Evolutionary conservation across 352 stramenopile genomes (phyloP).

Genomic region (Globisporangium abappressorium): DNA sequence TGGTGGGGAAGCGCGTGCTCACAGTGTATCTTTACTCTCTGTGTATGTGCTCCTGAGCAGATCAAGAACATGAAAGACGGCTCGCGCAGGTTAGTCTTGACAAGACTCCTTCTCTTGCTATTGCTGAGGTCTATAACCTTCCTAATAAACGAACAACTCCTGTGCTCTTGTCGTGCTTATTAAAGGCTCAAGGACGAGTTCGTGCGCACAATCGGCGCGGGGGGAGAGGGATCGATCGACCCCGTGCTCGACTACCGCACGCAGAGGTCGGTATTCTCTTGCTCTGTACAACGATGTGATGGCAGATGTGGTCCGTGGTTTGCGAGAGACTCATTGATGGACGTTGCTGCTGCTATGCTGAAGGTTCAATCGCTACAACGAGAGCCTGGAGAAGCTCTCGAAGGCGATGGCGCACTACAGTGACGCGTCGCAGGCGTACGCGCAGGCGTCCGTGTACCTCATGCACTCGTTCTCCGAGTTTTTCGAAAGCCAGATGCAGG

Average conservation of each 20-base stretch:
- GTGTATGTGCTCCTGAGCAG: slow-evolving; percentile 14
- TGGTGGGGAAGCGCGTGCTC: slow-evolving; percentile 10
- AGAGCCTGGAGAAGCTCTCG: slow-evolving; percentile 52
- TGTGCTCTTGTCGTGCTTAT: not conserved
- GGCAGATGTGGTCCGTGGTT: too few species aligned
- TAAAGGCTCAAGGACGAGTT: slow-evolving; percentile 71
- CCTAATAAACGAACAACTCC: not conserved
- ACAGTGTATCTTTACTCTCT: not conserved
- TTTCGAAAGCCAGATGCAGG: slow-evolving; percentile 55
- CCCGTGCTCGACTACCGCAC: slow-evolving; percentile 64
- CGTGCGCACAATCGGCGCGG: slow-evolving; percentile 50
- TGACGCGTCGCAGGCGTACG: slow-evolving; percentile 39
- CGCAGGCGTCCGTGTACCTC: slow-evolving; percentile 38
- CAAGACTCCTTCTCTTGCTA: not conserved
- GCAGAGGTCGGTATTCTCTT: slow-evolving; percentile 35
- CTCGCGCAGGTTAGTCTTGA: slow-evolving; percentile 43
- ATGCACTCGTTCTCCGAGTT: slow-evolving; percentile 63
- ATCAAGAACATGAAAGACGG: slow-evolving; percentile 81
- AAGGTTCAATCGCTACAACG: slow-evolving; percentile 62
- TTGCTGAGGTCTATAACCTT: not conserved
- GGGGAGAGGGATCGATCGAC: slow-evolving; percentile 51
- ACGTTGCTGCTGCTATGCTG: not conserved
- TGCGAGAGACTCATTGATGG: not conserved
- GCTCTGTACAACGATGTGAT: not conserved
- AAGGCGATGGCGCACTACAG: slow-evolving; percentile 48